Percentiles rank a stretch among this genome's conserved stretches.
These are phyloP conservation scores for Alternaria brassicicola DNA, from an alignment of 2,329 filamentous ascomycete species.

Conservation along the genomic window DNA sequence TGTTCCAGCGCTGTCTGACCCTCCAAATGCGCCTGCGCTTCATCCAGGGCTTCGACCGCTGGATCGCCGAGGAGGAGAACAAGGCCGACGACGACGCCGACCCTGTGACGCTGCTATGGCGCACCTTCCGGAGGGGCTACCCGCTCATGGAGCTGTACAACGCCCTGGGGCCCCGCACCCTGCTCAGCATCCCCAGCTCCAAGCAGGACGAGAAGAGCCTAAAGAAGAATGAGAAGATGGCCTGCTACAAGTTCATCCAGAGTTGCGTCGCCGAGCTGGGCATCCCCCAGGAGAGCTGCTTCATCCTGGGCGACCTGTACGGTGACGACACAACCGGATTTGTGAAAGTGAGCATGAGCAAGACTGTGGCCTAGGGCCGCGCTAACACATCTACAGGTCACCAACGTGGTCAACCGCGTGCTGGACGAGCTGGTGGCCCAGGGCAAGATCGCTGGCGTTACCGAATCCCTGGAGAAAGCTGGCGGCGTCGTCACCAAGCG, in stretches of 20 bases:
- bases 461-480: slow-evolving; percentile 59
- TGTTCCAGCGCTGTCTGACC: slow-evolving; percentile 93
- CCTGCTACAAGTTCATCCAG: slow-evolving; percentile 90
- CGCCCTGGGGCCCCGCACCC: slow-evolving; percentile 72
- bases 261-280: slow-evolving; percentile 83
- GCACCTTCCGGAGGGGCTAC: slow-evolving; percentile 79
- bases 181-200: slow-evolving; percentile 69
- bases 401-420: slow-evolving; percentile 88
- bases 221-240: slow-evolving; percentile 80
- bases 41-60: slow-evolving; percentile 81
- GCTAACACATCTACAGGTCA: slow-evolving; percentile 62
- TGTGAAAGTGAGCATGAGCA: slow-evolving; percentile 70
- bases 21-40: slow-evolving; percentile 80
- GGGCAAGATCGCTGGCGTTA: slow-evolving; percentile 65
- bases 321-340: slow-evolving; percentile 96
- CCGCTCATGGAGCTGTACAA: slow-evolving; percentile 92
- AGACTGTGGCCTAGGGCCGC: not conserved
- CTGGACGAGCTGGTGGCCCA: slow-evolving; percentile 83
- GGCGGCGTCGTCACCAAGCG: slow-evolving; percentile 58
- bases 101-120: slow-evolving; percentile 91
- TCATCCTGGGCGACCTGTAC: slow-evolving; percentile 89
- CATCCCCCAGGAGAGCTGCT: slow-evolving; percentile 81
- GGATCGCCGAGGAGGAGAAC: slow-evolving; percentile 74
- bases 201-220: slow-evolving; percentile 62
- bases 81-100: slow-evolving; percentile 72